phyloP scores from a whole-genome alignment of 2,329 filamentous ascomycete species.

The Capronia coronata region DNA sequence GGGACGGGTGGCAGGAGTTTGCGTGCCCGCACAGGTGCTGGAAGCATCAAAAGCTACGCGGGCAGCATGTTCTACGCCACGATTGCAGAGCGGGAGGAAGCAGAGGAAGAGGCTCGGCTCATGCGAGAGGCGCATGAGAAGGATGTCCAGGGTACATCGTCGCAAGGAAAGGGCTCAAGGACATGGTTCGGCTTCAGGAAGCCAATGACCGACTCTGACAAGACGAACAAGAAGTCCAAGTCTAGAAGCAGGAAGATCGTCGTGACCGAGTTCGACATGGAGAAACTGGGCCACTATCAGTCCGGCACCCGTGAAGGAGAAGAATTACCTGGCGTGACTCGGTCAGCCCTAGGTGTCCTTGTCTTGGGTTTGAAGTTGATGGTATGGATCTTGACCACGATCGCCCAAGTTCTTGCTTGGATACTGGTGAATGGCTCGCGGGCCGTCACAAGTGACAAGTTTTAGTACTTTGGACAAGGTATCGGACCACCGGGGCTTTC shows the following conservation, averaged over 20 bases:
- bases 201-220: background rate
- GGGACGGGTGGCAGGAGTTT: conserved; percentile 1
- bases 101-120: conserved; percentile 34
- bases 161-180: conserved; percentile 9
- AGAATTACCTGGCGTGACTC: conserved; percentile 36
- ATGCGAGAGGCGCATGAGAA: conserved; percentile 33
- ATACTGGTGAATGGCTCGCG: conserved; percentile 36
- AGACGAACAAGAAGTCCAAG: conserved; percentile 15
- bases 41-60: conserved; percentile 22
- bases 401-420: conserved; percentile 40
- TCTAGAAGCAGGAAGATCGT: conserved; percentile 31
- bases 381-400: conserved; percentile 35
- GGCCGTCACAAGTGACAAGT: conserved; percentile 39
- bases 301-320: conserved; percentile 35
- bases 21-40: conserved; percentile 32
- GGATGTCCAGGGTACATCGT: conserved; percentile 16
- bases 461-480: conserved; percentile 28
- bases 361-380: conserved; percentile 37
- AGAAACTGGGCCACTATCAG: conserved; percentile 40
- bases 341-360: conserved; percentile 34
- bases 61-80: conserved; percentile 28
- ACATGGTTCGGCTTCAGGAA: conserved; percentile 21
- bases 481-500: background rate
- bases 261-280: conserved; percentile 42
- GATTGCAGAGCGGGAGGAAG: conserved; percentile 39